Conservation (phyloP, 139 green algal species). For the Mychonastes homosphaera region DNA sequence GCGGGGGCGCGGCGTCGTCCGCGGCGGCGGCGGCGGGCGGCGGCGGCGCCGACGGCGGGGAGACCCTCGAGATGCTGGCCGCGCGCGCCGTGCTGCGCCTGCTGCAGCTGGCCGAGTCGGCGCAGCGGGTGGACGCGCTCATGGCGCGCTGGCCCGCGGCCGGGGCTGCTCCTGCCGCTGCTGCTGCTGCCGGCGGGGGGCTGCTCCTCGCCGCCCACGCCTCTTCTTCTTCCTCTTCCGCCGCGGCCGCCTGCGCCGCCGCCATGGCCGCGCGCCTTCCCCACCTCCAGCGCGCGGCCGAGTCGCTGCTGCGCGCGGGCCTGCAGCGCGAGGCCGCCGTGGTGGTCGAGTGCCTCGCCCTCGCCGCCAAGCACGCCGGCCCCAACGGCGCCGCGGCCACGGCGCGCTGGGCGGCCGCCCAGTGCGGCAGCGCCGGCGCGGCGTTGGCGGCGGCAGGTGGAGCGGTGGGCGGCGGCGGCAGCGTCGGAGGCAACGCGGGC, state of each 20-base stretch:
- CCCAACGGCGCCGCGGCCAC: no score
- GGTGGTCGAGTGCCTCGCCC: constrained; percentile 9
- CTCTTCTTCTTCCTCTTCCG: background rate
- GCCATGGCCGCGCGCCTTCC: constrained; percentile 6
- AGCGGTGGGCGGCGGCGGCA: constrained; percentile 3
- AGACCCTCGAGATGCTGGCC: constrained; percentile 21
- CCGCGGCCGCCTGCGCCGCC: background rate
- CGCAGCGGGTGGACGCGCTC: constrained; percentile 16
- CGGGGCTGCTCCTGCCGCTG: background rate
- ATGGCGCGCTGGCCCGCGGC: background rate
- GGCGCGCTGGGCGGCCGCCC: no score
- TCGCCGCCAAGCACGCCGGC: no score
- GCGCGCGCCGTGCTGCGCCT: constrained; percentile 14
- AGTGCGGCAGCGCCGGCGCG: background rate
- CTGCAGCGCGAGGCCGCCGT: constrained; percentile 1
- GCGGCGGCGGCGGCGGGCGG: background rate
- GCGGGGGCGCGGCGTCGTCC: background rate
- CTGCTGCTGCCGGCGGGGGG: constrained; percentile 5
- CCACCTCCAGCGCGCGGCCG: background rate
- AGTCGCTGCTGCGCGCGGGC: background rate
- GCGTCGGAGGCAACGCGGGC: no score
- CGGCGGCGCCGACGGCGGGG: constrained; percentile 3
- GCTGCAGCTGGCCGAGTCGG: constrained; percentile 14
- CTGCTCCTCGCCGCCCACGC: background rate
- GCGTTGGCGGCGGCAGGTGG: constrained; percentile 3